Evolutionary conservation across 306 rosid species (phyloP).

Genomic region (Herpetospermum pedunculosum): DNA sequence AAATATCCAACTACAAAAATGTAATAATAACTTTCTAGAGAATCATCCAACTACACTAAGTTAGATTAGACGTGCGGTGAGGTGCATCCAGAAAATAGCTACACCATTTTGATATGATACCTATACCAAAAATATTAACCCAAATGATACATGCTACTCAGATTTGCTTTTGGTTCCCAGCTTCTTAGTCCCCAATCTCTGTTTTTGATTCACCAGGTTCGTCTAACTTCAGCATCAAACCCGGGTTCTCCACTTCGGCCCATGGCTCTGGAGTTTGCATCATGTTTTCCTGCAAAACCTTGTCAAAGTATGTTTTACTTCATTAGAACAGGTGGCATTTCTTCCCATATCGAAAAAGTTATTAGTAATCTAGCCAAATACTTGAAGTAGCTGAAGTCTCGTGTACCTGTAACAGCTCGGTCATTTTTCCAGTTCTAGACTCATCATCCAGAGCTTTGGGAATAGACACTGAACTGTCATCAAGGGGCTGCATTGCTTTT

Average conservation of each 20-base stretch:
- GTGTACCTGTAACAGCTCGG: constrained; percentile 69
- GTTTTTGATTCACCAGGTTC: constrained; percentile 18
- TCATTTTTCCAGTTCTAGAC: constrained; percentile 41
- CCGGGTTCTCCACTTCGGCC: constrained; percentile 21
- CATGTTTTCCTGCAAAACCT: constrained; percentile 54
- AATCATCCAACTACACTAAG: constrained; percentile 3
- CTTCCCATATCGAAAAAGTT: neutral
- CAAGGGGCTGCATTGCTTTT: constrained; percentile 40
- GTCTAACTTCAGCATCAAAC: constrained; percentile 24
- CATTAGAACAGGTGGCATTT: constrained; percentile 9
- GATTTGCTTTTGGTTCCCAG: neutral
- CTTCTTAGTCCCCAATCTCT: constrained; percentile 22
- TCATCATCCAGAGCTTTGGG: constrained; percentile 23
- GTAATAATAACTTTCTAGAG: neutral
- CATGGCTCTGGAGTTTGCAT: constrained; percentile 27
- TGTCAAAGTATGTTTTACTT: constrained; percentile 4
- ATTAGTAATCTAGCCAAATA: neutral
- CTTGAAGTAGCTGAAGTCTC: constrained; percentile 7
- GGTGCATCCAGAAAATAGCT: constrained; percentile 3
- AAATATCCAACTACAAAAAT: constrained; percentile 2
- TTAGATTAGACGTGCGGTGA: constrained; percentile 5
- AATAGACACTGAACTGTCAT: constrained; percentile 17
- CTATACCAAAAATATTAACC: neutral
- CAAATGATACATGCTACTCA: neutral
- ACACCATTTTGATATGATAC: constrained; percentile 2